A percentile compares a stretch with the other conserved stretches of the same genome.
These are phyloP conservation scores for Ogataea ganodermae DNA, from an alignment of 805 yeast genomes.

Conservation along the genomic window DNA sequence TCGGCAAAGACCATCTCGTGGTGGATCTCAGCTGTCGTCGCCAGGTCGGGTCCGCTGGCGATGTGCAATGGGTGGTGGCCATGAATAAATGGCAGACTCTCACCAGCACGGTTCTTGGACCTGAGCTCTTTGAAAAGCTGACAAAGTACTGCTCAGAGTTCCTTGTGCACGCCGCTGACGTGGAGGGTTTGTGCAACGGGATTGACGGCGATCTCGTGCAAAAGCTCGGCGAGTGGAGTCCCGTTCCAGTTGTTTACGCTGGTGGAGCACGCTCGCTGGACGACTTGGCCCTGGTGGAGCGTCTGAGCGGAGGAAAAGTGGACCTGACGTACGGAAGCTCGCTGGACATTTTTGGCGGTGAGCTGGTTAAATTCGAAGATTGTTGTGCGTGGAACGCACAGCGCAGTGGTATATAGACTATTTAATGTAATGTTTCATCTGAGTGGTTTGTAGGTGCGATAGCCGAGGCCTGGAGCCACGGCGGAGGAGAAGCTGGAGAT, in stretches of 20 bases:
- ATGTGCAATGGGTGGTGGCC: slow-evolving; percentile 82
- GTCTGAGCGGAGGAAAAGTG: slow-evolving; percentile 75
- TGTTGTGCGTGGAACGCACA: slow-evolving; percentile 72
- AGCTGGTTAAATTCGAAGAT: slow-evolving; percentile 71
- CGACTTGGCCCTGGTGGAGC: slow-evolving; percentile 68
- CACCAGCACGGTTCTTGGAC: slow-evolving; percentile 61
- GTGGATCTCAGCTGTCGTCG: slow-evolving; percentile 87
- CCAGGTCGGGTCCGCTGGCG: slow-evolving; percentile 25
- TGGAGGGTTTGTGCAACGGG: slow-evolving; percentile 94
- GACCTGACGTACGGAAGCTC: slow-evolving; percentile 94
- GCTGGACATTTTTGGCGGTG: slow-evolving; percentile 92
- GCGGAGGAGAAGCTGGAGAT: slow-evolving; percentile 15
- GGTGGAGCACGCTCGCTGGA: slow-evolving; percentile 86
- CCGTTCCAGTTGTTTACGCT: slow-evolving; percentile 84
- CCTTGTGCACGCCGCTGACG: slow-evolving; percentile 96
- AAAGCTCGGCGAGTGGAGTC: slow-evolving; percentile 75
- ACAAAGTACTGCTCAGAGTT: slow-evolving; percentile 79
- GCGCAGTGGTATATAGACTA: background rate
- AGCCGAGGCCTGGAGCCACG: slow-evolving; percentile 5
- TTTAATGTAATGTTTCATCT: slow-evolving; percentile 4
- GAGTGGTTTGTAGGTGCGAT: slow-evolving; percentile 8
- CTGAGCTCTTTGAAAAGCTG: slow-evolving; percentile 54
- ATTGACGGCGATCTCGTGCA: slow-evolving; percentile 79
- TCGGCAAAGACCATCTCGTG: slow-evolving; percentile 72
- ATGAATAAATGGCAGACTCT: slow-evolving; percentile 97